Evolutionary conservation across 2,329 filamentous ascomycete species (phyloP).

Genomic region (Microcyclosporella mali): DNA sequence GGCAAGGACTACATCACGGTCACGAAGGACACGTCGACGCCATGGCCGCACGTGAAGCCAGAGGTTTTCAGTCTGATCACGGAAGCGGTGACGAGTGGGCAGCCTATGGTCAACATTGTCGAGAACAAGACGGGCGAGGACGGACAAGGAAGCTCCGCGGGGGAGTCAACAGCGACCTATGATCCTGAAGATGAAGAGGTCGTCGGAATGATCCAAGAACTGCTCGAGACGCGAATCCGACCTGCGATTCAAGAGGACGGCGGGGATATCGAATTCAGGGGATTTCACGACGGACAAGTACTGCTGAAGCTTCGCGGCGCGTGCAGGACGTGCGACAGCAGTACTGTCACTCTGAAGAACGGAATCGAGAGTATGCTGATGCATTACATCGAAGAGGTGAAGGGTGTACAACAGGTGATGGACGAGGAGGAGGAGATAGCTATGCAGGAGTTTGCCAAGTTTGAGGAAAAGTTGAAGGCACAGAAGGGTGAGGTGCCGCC

Average conservation of each 20-base stretch:
- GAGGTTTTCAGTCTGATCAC: conserved; percentile 95
- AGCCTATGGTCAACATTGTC: conserved; percentile 68
- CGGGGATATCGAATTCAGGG: conserved; percentile 91
- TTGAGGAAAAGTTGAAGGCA: conserved; percentile 73
- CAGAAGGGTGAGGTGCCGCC: conserved; percentile 52
- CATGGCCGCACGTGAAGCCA: conserved; percentile 92
- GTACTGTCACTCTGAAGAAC: conserved; percentile 93
- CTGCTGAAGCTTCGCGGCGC: conserved; percentile 73
- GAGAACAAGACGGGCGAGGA: conserved; percentile 52
- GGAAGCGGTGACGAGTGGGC: conserved; percentile 78
- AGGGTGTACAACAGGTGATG: conserved; percentile 82
- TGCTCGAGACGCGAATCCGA: conserved; percentile 88
- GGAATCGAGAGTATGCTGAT: conserved; percentile 98
- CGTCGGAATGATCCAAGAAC: conserved; percentile 96
- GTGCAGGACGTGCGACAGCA: conserved; percentile 92
- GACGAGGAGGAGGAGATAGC: conserved; percentile 90
- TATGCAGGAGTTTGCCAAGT: conserved; percentile 81
- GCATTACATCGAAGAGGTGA: conserved; percentile 83
- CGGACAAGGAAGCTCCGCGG: conserved; percentile 41
- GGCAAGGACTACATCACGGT: conserved; percentile 95
- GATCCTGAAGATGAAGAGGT: conserved; percentile 90
- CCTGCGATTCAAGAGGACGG: conserved; percentile 97
- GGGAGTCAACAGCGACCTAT: conserved; percentile 69
- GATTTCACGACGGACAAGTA: conserved; percentile 75
- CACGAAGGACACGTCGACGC: conserved; percentile 78